Base-by-base conservation (phyloP, 306 rosid species). In the Sphenostylis stenocarpa region DNA sequence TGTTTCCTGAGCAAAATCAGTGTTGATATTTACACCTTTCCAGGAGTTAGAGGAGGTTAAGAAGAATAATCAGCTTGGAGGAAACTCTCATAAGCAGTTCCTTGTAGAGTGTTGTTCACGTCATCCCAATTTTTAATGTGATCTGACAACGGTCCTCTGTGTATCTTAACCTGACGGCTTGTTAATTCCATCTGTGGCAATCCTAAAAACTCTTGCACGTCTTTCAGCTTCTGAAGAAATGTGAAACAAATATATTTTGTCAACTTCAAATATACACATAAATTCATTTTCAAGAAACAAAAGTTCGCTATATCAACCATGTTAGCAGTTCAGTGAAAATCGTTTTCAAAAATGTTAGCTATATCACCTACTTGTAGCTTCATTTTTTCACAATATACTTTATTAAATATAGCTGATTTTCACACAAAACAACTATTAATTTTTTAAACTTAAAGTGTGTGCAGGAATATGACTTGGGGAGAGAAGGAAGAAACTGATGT, bases 91-190 rank as follows among this genome's bases (percentile, higher is more conserved):
- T 86, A 94, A 20, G 69, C 64, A 26, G 97, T 91, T 70, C 92
- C 97, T 1, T 34, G 79, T 26, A 94, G 93, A 6, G 89, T 84
- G 63, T 17, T 79, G 83, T 78, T 85, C 51, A 91, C 89, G 9
- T 91, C 97, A 7, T 89, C 87, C 97, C 97, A 94, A 81, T 94
- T 92, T 75, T 38, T 83, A 76, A 92, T 56, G 72, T 90, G 92
- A 20, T 87, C 84, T 0, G 91, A 88, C 78, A 91, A 33, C 24
- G 82, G 65, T 63, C 97, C 95, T 23, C 77, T 84, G 76, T 89
- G 97, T 77, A 94, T 94, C 84, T 92, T 91, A 24, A 94, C 85
- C 77, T 94, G 97, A 45, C 90, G 88, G 82, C 98, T 94, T n/a
- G 52, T 82, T 79, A 91, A 77, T 79, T 83, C 79, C 91, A 61